Evolutionary conservation across 257 asterid species (phyloP), one percentile per base, ranked within the genome.

Genomic region (Knoxia roxburghii): DNA sequence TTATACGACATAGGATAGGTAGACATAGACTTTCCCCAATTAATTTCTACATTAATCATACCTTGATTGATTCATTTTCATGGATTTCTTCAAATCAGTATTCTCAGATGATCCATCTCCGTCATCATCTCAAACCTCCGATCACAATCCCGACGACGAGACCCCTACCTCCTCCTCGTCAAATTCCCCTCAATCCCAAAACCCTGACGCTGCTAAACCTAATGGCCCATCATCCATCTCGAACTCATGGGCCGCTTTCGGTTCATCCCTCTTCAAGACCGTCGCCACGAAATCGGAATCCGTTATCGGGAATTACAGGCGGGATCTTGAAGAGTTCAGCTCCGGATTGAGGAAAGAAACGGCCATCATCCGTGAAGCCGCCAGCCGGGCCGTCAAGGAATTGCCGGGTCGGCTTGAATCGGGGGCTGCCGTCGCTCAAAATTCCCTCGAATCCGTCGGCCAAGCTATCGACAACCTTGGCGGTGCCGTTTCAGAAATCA

Each of bases 31-130:
- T 37, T 58, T 37, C 4, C 24, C 26, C 6, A 6, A 32, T 27
- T 32, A 23, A 32, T 37, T 14, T 20, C 6, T 41, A 9, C 18
- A 10, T 17, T 15, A 15, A 15, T 26, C n/a, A 5, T 32, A 27
- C 21, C 2, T 51, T 13, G 4, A n/a, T 20, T 1, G 5, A 32
- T 39, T 6, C 11, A 5, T 11, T 14, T 61, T 40, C 52, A 91
- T 87, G 98, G 91, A 91, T 45, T 87, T 89, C 83, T 87, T 89
- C 86, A 87, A 80, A 85, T 85, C 95, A 1, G 91, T 89, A 65
- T 91, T 89, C 79, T 26, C 95, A 45, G 80, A 80, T 4, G 82
- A 77, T 17, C 78, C 72, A n/a, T 89, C 84, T 4, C 75, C 81
- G 11, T 30, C 81, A 48, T 54, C 77, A 1, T 57, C 76, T 15